Percentiles rank a stretch among this genome's conserved stretches.
phyloP scores from a whole-genome alignment of 257 asterid species.

The Solanum ahanhuiri region DNA sequence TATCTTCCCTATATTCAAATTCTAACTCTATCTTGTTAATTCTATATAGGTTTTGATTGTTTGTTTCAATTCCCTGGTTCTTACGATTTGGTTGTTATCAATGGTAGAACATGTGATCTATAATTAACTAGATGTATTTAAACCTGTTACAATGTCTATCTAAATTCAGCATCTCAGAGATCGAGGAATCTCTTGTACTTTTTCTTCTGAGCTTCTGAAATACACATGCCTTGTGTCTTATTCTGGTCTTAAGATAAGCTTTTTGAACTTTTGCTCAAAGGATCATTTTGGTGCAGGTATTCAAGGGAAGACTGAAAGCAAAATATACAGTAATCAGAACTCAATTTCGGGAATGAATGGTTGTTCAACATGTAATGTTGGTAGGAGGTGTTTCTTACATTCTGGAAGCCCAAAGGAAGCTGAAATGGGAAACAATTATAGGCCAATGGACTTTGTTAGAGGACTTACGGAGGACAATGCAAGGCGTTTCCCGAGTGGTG shows the following conservation, averaged over 20 bases:
- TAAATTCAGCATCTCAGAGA: not conserved
- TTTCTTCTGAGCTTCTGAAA: not conserved
- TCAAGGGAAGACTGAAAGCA: slow-evolving; percentile 4
- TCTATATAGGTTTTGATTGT: not conserved
- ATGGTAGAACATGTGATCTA: not conserved
- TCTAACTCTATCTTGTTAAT: not conserved
- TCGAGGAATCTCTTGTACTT: not conserved
- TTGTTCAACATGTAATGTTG: slow-evolving; percentile 19
- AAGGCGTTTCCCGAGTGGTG: not conserved
- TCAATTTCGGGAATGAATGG: slow-evolving; percentile 19
- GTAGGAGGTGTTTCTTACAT: slow-evolving; percentile 28
- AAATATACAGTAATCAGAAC: not conserved
- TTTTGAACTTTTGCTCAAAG: not conserved
- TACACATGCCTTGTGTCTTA: not conserved
- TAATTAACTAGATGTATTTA: not conserved
- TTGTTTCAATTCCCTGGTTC: not conserved
- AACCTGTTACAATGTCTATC: not conserved
- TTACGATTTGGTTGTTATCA: not conserved
- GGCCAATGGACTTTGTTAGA: slow-evolving; percentile 22
- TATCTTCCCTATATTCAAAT: not conserved
- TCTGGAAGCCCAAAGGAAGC: slow-evolving; percentile 30
- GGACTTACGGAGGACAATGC: slow-evolving; percentile 1
- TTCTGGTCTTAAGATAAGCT: not conserved
- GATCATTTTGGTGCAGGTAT: slow-evolving; percentile 14
- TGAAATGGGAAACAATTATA: slow-evolving; percentile 13